Base-by-base conservation (phyloP, 2,329 filamentous ascomycete species). In the Periconia macrospinosa region DNA sequence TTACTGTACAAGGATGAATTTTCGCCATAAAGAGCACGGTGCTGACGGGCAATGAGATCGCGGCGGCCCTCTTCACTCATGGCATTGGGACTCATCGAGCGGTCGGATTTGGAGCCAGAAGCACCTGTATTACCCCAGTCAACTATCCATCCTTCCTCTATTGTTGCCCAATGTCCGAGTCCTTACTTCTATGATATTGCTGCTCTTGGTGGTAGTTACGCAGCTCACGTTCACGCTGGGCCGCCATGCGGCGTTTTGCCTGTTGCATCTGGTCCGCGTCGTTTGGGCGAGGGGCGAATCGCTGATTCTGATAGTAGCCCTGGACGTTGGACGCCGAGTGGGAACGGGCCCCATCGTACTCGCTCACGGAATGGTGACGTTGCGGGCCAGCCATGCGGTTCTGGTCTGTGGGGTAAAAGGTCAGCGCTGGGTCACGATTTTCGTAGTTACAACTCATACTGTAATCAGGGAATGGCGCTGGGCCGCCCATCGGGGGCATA, bases 191-290 rank as follows among this genome's bases (percentile, higher is more conserved):
- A 83, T 97, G 96, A 81, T 96, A 97, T 86, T 99, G 94, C 86
- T 99, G 94, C 86, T 99, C 94, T 81, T 97, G 95, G 81, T 99
- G 94, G 81, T 97, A 96, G 80, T 97, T 99, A 79, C 94, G 91
- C 78, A 99, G 88, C 82, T 99, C 94, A 79, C 93, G 90, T 83
- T 99, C 94, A 79, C 94, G 91, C 81, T 97, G 94, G 76, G 94
- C 94, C 72, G 94, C 94, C 91, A 97, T 95, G 83, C 93, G 90
- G 81, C 94, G 91, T 85, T 97, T 97, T 70, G 92, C 92, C 86
- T 97, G 94, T 84, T 96, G 91, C 86, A 97, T 91, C 81, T 97
- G 92, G 81, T 97, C 94, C 76, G 92, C 91, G 81, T 97, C 94
- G 82, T 84, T 92, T 79, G 83, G 91, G 79, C 82, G 91, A 81